Evolutionary conservation across 805 yeast genomes (phyloP).

Genomic region (Metschnikowia proteae): DNA sequence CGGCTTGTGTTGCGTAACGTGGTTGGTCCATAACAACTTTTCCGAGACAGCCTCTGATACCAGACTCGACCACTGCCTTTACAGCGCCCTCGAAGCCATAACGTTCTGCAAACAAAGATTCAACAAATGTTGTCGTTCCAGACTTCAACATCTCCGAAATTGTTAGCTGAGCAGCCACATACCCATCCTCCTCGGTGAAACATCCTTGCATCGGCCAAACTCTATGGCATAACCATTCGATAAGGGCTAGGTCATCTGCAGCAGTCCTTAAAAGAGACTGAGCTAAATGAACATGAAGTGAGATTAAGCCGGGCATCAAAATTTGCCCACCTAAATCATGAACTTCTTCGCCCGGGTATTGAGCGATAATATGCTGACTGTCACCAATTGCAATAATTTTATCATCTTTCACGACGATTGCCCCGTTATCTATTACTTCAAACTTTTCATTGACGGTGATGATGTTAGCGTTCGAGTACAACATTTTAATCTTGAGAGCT

Average conservation of each 20-base stretch:
- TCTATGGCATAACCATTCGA: conserved; percentile 15
- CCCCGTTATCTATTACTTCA: conserved; percentile 13
- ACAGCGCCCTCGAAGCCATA: conserved; percentile 16
- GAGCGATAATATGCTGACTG: not conserved
- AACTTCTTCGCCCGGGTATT: conserved; percentile 6
- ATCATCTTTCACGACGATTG: conserved; percentile 11
- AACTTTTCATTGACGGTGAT: conserved; percentile 13
- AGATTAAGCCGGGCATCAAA: conserved; percentile 15
- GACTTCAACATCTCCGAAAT: conserved; percentile 17
- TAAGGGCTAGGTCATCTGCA: conserved; percentile 15
- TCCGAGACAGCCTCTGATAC: conserved; percentile 16
- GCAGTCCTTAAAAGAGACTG: conserved; percentile 15
- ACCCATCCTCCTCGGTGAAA: conserved; percentile 16
- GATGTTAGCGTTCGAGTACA: conserved; percentile 11
- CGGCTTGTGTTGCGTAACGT: conserved; percentile 17
- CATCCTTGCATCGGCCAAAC: conserved; percentile 17
- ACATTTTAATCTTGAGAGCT: conserved; percentile 4
- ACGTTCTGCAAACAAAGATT: conserved; percentile 14
- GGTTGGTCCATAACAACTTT: conserved; percentile 18
- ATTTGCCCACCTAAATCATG: conserved; percentile 11
- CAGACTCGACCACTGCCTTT: conserved; percentile 15
- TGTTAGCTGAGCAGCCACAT: conserved; percentile 16
- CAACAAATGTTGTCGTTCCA: conserved; percentile 17
- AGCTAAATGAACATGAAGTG: conserved; percentile 16
- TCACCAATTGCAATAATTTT: conserved; percentile 13